Conservation (phyloP, 768 basidiomycete genomes). For the Strobilomyces dryophilus region DNA sequence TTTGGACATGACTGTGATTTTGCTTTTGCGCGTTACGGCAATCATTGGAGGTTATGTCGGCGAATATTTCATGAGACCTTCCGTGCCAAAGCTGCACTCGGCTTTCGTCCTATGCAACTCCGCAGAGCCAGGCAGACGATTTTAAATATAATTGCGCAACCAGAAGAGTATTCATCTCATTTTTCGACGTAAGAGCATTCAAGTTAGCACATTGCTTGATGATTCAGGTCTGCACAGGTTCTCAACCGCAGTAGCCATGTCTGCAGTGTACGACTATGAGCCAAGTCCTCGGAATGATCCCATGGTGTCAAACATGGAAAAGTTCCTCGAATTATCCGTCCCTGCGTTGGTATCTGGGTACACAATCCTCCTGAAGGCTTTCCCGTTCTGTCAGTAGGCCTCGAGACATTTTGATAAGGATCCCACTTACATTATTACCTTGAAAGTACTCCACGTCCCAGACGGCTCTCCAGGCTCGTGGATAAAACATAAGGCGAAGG, state of each 20-base stretch:
- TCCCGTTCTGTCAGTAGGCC: neutral
- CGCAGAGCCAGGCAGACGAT: neutral
- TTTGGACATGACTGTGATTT: constrained; percentile 5
- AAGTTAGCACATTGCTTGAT: neutral
- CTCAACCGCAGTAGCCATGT: neutral
- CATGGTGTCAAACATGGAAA: neutral
- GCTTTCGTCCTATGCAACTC: constrained; percentile 7
- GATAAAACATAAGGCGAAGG: constrained; percentile 30
- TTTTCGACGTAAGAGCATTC: neutral
- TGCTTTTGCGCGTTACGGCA: neutral
- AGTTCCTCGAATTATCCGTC: neutral
- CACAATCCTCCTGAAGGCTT: constrained; percentile 5
- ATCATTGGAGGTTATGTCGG: constrained; percentile 4
- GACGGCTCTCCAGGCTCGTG: constrained; percentile 35
- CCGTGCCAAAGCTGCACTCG: neutral
- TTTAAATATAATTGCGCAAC: neutral
- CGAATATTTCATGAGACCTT: constrained; percentile 12
- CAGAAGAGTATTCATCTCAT: neutral
- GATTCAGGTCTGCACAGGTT: neutral
- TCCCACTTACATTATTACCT: neutral
- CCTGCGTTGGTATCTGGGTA: constrained; percentile 1
- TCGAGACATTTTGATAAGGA: neutral
- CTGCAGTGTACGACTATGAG: neutral
- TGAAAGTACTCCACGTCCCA: neutral
- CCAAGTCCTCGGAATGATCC: neutral